These are phyloP conservation scores for Kingdonia uniflora DNA, from an alignment of 164 flowering plant genomes.

Conservation along the genomic window DNA sequence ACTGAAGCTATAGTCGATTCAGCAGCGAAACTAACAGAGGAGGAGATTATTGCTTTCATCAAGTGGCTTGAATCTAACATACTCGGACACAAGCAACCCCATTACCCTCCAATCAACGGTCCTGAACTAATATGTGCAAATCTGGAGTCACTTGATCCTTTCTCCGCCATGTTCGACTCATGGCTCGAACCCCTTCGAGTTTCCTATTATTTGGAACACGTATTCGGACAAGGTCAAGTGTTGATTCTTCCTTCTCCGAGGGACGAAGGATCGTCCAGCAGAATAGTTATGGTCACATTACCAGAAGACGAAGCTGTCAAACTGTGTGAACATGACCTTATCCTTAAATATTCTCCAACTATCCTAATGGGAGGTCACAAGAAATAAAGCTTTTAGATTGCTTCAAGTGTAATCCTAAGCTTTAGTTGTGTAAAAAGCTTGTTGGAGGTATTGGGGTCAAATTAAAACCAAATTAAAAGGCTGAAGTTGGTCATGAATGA, in stretches of 20 bases:
- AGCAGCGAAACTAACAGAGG: slow-evolving; percentile 20
- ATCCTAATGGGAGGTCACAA: slow-evolving; percentile 27
- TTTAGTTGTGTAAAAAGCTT: no score
- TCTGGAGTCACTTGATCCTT: slow-evolving; percentile 25
- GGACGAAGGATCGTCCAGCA: slow-evolving; percentile 30
- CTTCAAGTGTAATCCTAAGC: background rate
- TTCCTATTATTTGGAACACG: slow-evolving; percentile 38
- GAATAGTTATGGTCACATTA: slow-evolving; percentile 53
- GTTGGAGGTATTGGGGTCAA: no score
- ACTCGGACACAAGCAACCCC: background rate
- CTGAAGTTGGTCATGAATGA: no score
- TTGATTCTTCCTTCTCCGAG: slow-evolving; percentile 34
- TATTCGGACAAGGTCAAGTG: slow-evolving; percentile 33
- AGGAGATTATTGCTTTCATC: slow-evolving; percentile 37
- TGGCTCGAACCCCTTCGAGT: slow-evolving; percentile 25
- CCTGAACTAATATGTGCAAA: slow-evolving; percentile 36
- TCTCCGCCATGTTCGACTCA: slow-evolving; percentile 24
- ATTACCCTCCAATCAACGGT: slow-evolving; percentile 15
- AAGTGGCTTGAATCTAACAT: slow-evolving; percentile 32
- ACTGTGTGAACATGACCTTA: slow-evolving; percentile 28
- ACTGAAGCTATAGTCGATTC: slow-evolving; percentile 20
- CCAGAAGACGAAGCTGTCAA: slow-evolving; percentile 24
- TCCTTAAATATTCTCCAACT: slow-evolving; percentile 30
- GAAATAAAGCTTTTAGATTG: background rate
- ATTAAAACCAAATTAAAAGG: no score